Conservation (phyloP, 768 basidiomycete species). For the Boletus pseudopeckii region DNA sequence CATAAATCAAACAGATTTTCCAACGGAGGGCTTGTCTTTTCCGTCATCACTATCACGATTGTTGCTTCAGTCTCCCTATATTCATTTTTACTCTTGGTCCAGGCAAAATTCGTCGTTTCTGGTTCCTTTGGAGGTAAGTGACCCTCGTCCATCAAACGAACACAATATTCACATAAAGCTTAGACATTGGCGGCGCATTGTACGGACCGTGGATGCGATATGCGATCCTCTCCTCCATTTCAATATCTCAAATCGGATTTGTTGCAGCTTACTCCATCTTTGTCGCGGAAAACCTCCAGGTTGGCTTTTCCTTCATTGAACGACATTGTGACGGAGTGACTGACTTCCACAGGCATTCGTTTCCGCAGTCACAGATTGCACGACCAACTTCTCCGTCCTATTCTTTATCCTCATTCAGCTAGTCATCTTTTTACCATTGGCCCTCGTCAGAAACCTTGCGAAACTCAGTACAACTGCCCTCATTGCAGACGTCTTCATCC, state of each 20-base stretch:
- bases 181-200: slow-evolving; percentile 89
- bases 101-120: slow-evolving; percentile 82
- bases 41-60: slow-evolving; percentile 65
- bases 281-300: slow-evolving; percentile 84
- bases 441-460: slow-evolving; percentile 88
- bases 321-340: not conserved
- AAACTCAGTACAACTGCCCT: slow-evolving; percentile 91
- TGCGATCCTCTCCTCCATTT: slow-evolving; percentile 81
- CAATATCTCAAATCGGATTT: slow-evolving; percentile 87
- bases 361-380: slow-evolving; percentile 74
- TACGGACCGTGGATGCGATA: slow-evolving; percentile 95
- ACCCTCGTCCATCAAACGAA: not conserved
- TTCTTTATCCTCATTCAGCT: slow-evolving; percentile 84
- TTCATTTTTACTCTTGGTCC: slow-evolving; percentile 88
- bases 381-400: slow-evolving; percentile 59
- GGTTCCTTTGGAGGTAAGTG: slow-evolving; percentile 87
- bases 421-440: slow-evolving; percentile 84
- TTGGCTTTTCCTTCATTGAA: slow-evolving; percentile 10
- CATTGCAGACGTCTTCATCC: slow-evolving; percentile 91
- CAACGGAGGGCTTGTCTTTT: slow-evolving; percentile 95
- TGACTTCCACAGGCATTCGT: slow-evolving; percentile 66
- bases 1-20: slow-evolving; percentile 59
- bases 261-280: slow-evolving; percentile 93
- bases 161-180: not conserved
- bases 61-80: slow-evolving; percentile 88